phyloP scores from a whole-genome alignment of 2,329 filamentous ascomycete genomes.

The Pleurostoma richardsiae region DNA sequence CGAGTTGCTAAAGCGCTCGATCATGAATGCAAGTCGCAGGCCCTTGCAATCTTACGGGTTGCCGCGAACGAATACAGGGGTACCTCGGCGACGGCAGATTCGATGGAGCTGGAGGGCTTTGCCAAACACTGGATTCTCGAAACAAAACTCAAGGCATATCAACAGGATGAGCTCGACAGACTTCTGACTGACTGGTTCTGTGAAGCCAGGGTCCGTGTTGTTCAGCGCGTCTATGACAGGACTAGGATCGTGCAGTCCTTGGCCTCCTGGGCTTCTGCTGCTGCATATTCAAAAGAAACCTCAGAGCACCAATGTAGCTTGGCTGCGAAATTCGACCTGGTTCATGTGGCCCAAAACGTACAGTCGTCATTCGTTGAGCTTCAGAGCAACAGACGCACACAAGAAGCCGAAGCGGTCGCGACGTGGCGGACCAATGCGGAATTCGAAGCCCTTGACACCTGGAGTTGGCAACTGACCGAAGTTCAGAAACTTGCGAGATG shows the following conservation, averaged over 20 bases:
- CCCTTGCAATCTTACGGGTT: too few relatives aligned
- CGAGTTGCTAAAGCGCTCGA: too few relatives aligned
- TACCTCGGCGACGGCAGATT: too few relatives aligned
- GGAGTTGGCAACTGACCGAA: not conserved
- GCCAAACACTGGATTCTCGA: slow-evolving; percentile 10
- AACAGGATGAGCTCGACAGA: slow-evolving; percentile 6
- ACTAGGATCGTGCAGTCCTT: not conserved
- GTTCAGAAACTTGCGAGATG: slow-evolving; percentile 4
- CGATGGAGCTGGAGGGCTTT: slow-evolving; percentile 5
- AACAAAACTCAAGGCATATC: slow-evolving; percentile 4
- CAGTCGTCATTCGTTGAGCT: not conserved
- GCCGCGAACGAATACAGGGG: too few relatives aligned
- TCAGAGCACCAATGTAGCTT: not conserved
- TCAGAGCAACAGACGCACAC: not conserved
- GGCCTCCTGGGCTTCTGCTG: not conserved
- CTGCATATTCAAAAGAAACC: not conserved
- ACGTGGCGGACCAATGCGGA: not conserved
- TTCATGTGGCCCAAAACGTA: not conserved
- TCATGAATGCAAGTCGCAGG: too few relatives aligned
- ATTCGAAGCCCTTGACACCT: not conserved
- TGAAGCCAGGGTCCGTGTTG: slow-evolving; percentile 4
- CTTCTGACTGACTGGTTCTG: slow-evolving; percentile 8
- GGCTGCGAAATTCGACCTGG: not conserved
- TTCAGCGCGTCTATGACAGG: not conserved
- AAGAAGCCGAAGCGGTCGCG: not conserved